Evolutionary conservation across 73 alveolate genomes (phyloP).

Genomic region (Tetrahymena elliotti): DNA sequence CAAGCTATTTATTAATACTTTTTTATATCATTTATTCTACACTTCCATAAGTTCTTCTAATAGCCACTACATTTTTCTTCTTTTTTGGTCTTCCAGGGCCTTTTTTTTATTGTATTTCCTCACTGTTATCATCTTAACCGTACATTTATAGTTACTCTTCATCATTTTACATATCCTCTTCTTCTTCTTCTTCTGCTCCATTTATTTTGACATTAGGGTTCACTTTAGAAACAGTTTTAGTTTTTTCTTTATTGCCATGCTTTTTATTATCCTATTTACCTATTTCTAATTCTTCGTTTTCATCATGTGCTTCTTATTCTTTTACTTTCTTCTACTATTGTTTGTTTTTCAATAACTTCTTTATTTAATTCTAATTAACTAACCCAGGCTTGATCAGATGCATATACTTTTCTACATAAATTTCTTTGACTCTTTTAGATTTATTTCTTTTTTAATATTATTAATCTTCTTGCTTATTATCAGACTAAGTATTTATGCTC

Average conservation of each 20-base stretch:
- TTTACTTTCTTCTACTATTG: not conserved
- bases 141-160: not conserved
- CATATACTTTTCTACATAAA: not conserved
- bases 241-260: not conserved
- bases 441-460: not conserved
- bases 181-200: not conserved
- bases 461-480: not conserved
- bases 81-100: not conserved
- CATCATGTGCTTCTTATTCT: not conserved
- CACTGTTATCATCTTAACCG: not conserved
- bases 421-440: not conserved
- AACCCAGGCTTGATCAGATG: not conserved
- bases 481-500: not conserved
- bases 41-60: not conserved
- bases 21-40: not conserved
- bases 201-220: not conserved
- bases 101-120: not conserved
- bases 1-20: not conserved
- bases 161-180: not conserved
- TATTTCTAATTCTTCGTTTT: not conserved
- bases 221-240: not conserved
- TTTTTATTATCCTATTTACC: not conserved
- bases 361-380: not conserved
- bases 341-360: not conserved
- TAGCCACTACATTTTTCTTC: not conserved